Evolutionary conservation across 2,329 filamentous ascomycete genomes (phyloP).

Genomic region (Arthrobotrys conoides): DNA sequence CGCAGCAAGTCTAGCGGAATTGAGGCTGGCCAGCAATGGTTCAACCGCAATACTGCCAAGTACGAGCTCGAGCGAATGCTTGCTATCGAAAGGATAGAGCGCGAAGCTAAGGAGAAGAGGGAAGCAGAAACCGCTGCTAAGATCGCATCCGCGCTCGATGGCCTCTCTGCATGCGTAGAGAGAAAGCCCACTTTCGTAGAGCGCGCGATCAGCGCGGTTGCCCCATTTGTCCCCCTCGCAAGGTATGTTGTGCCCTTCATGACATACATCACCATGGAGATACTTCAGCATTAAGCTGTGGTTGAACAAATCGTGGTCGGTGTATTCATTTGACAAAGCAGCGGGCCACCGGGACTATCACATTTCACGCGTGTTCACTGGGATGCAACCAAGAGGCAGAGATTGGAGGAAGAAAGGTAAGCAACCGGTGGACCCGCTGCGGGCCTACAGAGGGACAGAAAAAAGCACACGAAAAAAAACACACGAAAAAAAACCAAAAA

Average conservation of each 20-base stretch:
- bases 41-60: background rate
- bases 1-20: background rate
- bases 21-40: background rate
- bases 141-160: background rate
- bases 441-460: constrained; percentile 36
- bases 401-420: background rate
- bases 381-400: constrained; percentile 5
- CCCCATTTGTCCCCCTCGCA: background rate
- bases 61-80: background rate
- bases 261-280: constrained; percentile 48
- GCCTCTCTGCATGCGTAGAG: background rate
- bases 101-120: background rate
- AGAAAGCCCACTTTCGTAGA: constrained; percentile 14
- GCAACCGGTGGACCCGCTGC: background rate
- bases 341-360: background rate
- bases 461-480: constrained; percentile 44
- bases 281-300: constrained; percentile 31
- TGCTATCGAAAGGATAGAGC: background rate
- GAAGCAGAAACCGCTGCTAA: background rate
- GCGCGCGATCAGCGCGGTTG: constrained; percentile 4
- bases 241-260: constrained; percentile 28
- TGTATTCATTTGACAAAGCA: background rate
- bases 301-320: background rate
- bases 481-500: constrained; percentile 4
- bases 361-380: background rate